Evolutionary conservation across 2,329 filamentous ascomycete genomes (phyloP), one percentile per base, ranked within the genome.

Genomic region (Penicillium sumatraense): DNA sequence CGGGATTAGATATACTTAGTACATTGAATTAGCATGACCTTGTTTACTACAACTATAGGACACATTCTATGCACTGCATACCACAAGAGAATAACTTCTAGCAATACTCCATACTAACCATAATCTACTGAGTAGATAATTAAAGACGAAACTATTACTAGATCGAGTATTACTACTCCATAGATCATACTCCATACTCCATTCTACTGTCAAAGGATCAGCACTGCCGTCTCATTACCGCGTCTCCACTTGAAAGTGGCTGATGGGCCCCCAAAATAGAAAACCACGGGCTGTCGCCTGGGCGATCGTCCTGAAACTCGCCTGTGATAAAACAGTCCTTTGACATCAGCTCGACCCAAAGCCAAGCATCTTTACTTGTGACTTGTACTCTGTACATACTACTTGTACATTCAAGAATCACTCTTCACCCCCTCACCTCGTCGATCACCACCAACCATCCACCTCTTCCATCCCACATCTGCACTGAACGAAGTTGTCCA

Each of bases 271-370:
- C 62, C 48, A 51, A 63, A 66, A 66, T 66, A 66, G 63, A 59
- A 42, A 42, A 55, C 49, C 40, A 53, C 60, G 59, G 62, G 47
- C 61, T 63, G 62, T 66, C 62, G 63, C 63, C 63, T 63, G 62
- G 63, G 63, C 58, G 58, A 63, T 63, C 56, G 54, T 48, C 60
- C 42, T 31, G 42, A 46, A 31, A 46, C 42, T 46, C 42, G 23
- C 40, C 13, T 11, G 24, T 18, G 11, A n/a, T 45, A 10, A 27
- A 31, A 20, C 10, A 29, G 5, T 18, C 16, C 26, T n/a, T 36
- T 24, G 21, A 38, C 33, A 36, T 18, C 27, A 45, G 14, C 20
- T 31, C 5, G 29, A 14, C 3, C n/a, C 29, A 14, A 31, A n/a
- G 10, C 6, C 11, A 31, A n/a, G n/a, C n/a, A n/a, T n/a, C n/a